These are phyloP conservation scores for Monosiga brevicollis DNA, from an alignment of 78 protist genomes.

Conservation along the genomic window DNA sequence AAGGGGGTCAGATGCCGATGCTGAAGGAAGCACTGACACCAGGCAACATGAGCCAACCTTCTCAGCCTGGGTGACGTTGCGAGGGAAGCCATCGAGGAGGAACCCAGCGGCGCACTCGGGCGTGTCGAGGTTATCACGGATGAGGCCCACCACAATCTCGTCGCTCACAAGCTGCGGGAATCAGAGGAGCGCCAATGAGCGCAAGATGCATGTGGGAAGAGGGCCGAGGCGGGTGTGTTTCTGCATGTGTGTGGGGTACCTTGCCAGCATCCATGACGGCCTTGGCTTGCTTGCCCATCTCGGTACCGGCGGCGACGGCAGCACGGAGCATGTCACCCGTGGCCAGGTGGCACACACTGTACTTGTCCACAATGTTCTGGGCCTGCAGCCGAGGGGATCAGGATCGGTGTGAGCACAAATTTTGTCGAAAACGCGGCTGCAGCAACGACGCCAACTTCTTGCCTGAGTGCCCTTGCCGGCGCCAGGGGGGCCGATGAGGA, in stretches of 20 bases:
- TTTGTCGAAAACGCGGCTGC: neutral
- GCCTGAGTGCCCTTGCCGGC: constrained; percentile 90
- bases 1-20: neutral
- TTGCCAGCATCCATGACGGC: constrained; percentile 81
- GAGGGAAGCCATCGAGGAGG: constrained; percentile 95
- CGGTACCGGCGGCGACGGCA: constrained; percentile 77
- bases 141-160: constrained; percentile 67
- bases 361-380: constrained; percentile 20
- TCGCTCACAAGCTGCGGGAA: constrained; percentile 58
- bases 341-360: constrained; percentile 76
- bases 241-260: too few relatives aligned
- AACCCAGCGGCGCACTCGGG: constrained; percentile 86
- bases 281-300: constrained; percentile 75
- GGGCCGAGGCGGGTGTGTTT: constrained; percentile 21
- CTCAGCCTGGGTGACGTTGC: constrained; percentile 91
- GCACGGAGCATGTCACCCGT: constrained; percentile 93
- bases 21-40: too few relatives aligned
- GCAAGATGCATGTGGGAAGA: neutral
- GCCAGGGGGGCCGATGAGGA: constrained; percentile 80
- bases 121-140: constrained; percentile 53
- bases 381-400: constrained; percentile 6
- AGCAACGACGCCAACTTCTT: neutral
- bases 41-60: too few relatives aligned
- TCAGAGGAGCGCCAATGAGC: constrained; percentile 3
- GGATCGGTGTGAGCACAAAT: too few relatives aligned